Base-by-base conservation (phyloP, 345 rosid genomes). In the Citropsis articulata region DNA sequence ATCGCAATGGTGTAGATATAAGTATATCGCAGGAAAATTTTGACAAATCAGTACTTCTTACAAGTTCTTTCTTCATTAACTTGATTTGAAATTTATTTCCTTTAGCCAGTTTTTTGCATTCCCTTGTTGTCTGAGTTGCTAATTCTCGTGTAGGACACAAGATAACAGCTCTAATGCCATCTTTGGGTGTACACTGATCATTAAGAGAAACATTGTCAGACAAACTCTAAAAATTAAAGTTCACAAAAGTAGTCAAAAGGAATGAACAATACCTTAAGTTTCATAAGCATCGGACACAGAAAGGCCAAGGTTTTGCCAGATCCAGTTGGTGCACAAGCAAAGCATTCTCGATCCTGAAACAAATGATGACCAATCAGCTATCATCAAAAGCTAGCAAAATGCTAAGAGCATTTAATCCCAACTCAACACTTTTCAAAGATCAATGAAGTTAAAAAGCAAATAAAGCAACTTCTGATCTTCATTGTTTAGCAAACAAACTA, bases 301-400 rank as follows among this genome's bases (percentile, higher is more conserved):
- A 95, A 95, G 76, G 97, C 97, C 80, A 95, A 79, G 71, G 99
- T 94, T 81, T 95, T 94, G 55, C 99, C 98, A 30, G 99, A 94
- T 73, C 99, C 99, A 78, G 99, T 95, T 45, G 98, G 98, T 62
- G 99, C 99, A 87, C 94, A 92, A 24, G 97, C 97, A 78, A 95
- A 94, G 86, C 98, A 95, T 84, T 95, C 98, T 75, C 93, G 94
- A 53, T 89, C 98, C 99, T 96, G 71, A 12, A 67, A 50, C 35
- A 79, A 75, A 56, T 77, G 73, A 81, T 36, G 38, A 78, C 18
- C 45, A 50, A 82, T 70, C 18, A 78, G n/a, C 45, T 28, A 33
- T 68, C 10, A 16, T 42, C 61, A 33, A 71, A 71, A 75, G 14
- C 62, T 64, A 27, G 53, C 31, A 42, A 64, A 7, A 40, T 40